Evolutionary conservation across 1,284 basidiomycete species (phyloP).

Genomic region (Agroathelia rolfsii): DNA sequence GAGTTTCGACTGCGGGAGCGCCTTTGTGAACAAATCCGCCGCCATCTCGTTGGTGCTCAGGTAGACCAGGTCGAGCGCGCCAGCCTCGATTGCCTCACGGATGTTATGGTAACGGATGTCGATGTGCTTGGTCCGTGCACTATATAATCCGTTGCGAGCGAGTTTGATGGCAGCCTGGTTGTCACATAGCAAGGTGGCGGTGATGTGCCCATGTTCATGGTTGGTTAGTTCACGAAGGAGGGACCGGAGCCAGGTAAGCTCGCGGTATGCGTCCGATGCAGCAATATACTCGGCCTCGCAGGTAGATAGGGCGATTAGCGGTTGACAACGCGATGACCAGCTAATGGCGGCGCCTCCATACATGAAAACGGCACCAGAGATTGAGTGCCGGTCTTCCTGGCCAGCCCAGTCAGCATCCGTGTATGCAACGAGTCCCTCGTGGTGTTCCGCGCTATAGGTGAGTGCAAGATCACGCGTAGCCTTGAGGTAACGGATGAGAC

Average conservation of each 20-base stretch:
- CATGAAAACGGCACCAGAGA: conserved; percentile 17
- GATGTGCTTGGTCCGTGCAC: conserved; percentile 23
- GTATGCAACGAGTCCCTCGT: conserved; percentile 10
- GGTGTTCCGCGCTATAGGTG: no score
- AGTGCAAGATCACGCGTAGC: conserved; percentile 18
- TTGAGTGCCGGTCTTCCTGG: conserved; percentile 18
- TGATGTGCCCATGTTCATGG: no score
- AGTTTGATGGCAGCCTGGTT: conserved; percentile 20
- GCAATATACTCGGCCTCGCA: conserved; percentile 21
- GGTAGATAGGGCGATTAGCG: conserved; percentile 17
- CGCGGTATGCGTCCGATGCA: conserved; percentile 7
- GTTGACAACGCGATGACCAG: conserved; percentile 18
- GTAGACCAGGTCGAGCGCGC: conserved; percentile 8
- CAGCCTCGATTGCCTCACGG: conserved; percentile 14
- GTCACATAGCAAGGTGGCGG: conserved; percentile 11
- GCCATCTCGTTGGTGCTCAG: conserved; percentile 10
- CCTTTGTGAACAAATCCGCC: conserved; percentile 13
- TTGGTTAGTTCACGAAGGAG: conserved; percentile 16
- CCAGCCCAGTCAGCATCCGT: conserved; percentile 21
- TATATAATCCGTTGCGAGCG: conserved; percentile 14
- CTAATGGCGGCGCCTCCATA: conserved; percentile 4
- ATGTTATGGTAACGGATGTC: conserved; percentile 21
- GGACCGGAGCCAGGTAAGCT: conserved; percentile 12
- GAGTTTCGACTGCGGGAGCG: conserved; percentile 5
- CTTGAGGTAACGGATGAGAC: conserved; percentile 23